Evolutionary conservation across 2,329 filamentous ascomycete genomes (phyloP).

Genomic region (Aspergillus terreus): DNA sequence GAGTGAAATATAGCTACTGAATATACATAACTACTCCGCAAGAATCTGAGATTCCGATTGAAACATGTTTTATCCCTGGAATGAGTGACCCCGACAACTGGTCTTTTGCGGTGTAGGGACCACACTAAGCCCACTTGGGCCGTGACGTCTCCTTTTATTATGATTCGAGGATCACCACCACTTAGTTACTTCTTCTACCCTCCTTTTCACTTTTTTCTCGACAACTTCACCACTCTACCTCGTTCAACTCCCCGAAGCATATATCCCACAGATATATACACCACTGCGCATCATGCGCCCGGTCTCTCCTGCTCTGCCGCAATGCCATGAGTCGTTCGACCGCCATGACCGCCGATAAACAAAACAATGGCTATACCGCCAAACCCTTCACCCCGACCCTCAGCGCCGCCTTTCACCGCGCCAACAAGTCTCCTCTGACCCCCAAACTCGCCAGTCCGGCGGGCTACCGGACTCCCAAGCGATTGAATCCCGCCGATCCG

Average conservation of each 20-base stretch:
- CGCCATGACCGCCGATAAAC: slow-evolving; percentile 52
- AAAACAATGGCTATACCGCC: slow-evolving; percentile 47
- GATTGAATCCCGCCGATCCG: slow-evolving; percentile 17
- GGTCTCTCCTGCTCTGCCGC: slow-evolving; percentile 21
- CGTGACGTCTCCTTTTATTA: no score
- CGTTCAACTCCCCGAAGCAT: no score
- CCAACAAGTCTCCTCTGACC: slow-evolving; percentile 54
- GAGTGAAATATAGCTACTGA: no score
- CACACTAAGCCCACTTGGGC: no score
- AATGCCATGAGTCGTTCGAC: slow-evolving; percentile 45
- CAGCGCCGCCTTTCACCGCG: slow-evolving; percentile 57
- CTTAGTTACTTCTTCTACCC: no score
- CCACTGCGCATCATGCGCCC: slow-evolving; percentile 32
- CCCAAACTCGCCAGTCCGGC: slow-evolving; percentile 54
- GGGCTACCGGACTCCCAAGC: slow-evolving; percentile 27
- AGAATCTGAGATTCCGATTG: neutral
- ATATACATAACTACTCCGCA: no score
- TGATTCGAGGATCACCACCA: no score
- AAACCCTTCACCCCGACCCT: slow-evolving; percentile 67
- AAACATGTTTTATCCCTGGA: neutral
- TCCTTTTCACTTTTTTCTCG: no score
- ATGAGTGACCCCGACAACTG: neutral
- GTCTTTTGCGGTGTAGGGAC: neutral
- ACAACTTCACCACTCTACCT: no score
- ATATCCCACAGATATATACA: no score